Evolutionary conservation across 352 stramenopile genomes (phyloP), one percentile per base, ranked within the genome.

Genomic region (Albugo laibachii): DNA sequence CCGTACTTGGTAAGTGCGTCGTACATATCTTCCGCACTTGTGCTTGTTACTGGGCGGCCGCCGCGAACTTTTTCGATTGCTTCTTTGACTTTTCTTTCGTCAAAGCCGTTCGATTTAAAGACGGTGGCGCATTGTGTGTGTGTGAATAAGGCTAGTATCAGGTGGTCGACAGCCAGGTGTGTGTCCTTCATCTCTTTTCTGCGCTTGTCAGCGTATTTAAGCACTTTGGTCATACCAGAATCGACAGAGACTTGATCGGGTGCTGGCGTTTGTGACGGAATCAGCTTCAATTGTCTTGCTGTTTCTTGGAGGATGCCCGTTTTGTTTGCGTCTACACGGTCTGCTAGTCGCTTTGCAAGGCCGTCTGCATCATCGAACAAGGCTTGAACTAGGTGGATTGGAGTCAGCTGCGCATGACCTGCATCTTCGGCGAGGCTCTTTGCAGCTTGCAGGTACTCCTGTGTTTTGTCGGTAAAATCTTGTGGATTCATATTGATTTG

Each of bases 1-100:
- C 88, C 87, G 59, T 98, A 98, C 58, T 97, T 97, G 41, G 84
- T 74, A 10, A 97, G 60, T 13, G 89, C 84, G 46, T 97, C 87
- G 52, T 93, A 97, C 10, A 73, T 86, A 13, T 85, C 80, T 62
- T 97, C 92, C 0, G 88, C 80, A 14, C 63, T 80, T 21, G 69
- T 60, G 37, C 62, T 88, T 12, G 75, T 93, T 13, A 93, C 79
- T 13, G 69, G 51, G 0, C 69, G 62, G 10, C 70, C 74, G 18
- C 67, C 69, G 16, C 80, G 66, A 18, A 83, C 63, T 13, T 49
- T 51, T 38, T 84, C 67, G 13, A 83, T 60, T 5, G 66, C 69
- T 11, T 72, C 50, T 48, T 88, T 83, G 13, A 92, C 51, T 46
- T 69, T 67, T 37, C 55, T 69, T 48, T 80, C 64, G 13, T 79